Evolutionary conservation across 768 basidiomycete genomes (phyloP).

Genomic region (Suillus cothurnatus): DNA sequence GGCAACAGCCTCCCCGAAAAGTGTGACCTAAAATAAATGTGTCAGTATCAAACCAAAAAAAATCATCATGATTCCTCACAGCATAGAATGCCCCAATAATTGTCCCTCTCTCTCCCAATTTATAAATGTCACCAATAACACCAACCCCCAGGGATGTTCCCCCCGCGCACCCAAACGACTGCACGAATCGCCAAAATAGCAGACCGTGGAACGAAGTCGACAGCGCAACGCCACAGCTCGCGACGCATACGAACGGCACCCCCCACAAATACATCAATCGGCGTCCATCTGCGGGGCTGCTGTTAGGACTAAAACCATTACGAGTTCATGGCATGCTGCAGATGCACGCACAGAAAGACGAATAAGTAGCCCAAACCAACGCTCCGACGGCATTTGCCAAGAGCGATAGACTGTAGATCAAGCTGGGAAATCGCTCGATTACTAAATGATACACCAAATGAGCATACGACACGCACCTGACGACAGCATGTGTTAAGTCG

Average conservation of each 20-base stretch:
- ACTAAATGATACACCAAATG: background rate
- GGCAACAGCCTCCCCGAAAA: conserved; percentile 64
- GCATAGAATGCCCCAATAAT: conserved; percentile 62
- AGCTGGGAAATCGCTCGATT: conserved; percentile 27
- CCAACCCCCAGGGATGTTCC: conserved; percentile 56
- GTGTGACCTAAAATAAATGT: conserved; percentile 36
- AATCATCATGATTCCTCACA: conserved; percentile 31
- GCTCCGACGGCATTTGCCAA: conserved; percentile 47
- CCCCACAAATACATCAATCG: conserved; percentile 59
- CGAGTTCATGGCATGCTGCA: conserved; percentile 3
- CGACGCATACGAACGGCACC: conserved; percentile 59
- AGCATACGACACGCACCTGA: conserved; percentile 42
- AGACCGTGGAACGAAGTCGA: conserved; percentile 47
- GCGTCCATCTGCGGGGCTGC: conserved; percentile 56
- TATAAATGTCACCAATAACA: conserved; percentile 68
- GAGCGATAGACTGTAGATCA: conserved; percentile 55
- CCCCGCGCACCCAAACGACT: conserved; percentile 64
- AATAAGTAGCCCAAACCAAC: conserved; percentile 53
- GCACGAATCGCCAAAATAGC: conserved; percentile 63
- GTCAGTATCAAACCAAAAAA: background rate
- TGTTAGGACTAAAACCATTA: background rate
- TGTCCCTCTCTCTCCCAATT: conserved; percentile 57
- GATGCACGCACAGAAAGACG: conserved; percentile 46
- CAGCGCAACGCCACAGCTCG: conserved; percentile 59
- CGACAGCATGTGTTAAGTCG: conserved; percentile 50